phyloP scores from a whole-genome alignment of 768 basidiomycete genomes.

The Coprinellus micaceus region DNA sequence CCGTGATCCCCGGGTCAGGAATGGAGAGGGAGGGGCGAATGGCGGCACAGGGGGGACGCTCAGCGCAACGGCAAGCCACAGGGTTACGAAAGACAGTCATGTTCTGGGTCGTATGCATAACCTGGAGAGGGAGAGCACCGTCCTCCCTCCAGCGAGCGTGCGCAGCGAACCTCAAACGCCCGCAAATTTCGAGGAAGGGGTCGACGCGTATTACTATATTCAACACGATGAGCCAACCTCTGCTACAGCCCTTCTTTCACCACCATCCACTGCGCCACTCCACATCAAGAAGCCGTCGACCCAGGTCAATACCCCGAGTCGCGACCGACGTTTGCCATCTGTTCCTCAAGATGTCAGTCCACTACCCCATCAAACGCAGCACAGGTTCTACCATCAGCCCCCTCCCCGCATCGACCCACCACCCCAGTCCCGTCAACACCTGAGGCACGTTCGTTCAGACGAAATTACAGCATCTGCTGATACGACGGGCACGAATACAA shows the following conservation, averaged over 20 bases:
- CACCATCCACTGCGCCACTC: neutral
- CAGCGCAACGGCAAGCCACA: neutral
- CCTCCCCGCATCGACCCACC: neutral
- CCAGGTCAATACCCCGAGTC: no score
- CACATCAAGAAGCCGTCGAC: no score
- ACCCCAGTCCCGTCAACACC: neutral
- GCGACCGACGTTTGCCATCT: no score
- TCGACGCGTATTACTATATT: no score
- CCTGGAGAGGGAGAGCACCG: neutral
- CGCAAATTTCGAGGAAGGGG: no score
- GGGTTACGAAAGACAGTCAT: neutral
- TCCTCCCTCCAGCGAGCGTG: neutral
- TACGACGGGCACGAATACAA: no score
- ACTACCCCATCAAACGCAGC: neutral
- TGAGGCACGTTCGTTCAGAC: neutral
- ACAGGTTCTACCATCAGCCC: constrained; percentile 1
- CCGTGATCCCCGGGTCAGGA: no score
- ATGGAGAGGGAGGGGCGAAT: neutral
- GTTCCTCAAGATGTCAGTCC: neutral
- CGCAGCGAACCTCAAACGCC: neutral
- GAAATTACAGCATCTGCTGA: neutral
- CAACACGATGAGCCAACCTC: no score
- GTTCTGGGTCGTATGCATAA: neutral
- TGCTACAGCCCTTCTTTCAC: neutral
- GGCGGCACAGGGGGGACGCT: neutral